Base-by-base conservation (phyloP, 116 monocot species). In the Phalaenopsis hybrid region DNA sequence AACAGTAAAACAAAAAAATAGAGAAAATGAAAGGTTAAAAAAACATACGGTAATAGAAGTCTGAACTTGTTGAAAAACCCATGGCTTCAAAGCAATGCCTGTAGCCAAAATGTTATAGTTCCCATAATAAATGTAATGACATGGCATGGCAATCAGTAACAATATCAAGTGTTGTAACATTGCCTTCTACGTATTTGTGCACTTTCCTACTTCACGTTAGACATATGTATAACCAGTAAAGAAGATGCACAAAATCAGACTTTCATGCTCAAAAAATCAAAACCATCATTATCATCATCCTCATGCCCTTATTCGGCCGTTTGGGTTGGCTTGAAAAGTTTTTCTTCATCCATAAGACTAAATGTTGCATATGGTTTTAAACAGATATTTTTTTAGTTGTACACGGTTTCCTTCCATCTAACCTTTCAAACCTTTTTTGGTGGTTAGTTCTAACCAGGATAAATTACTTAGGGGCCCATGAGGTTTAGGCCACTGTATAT, bases 81-180 rank as follows among this genome's bases (percentile, higher is more conserved):
- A 81, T 78, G 90, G 92, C 75, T 92, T 92, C 82, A 92, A 80
- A 46, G 92, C 89, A 85, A 94, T 48, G 69, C 96, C 94, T 96
- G 86, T 28, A 15, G 80, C 72, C 20, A 58, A 82, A 61, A 44
- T 46, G 78, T 59, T 18, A 61, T 57, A 6, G 28, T 59, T 48
- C 25, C 45, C 12, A 63, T 18, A n/a, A 15, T 52, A n/a, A 41
- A 72, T 0, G 25, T 31, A 21, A n/a, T 7, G 41, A 44, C 63
- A 63, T 63, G 21, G 63, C 20, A 61, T 61, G n/a, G 6, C 10
- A 33, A 50, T 80, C 48, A 49, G 48, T 5, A 16, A 46, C 49
- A 70, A 23, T 80, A 69, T 69, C 18, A 69, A 80, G 69, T 25
- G 17, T 13, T 59, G 15, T 28, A 41, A 44, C 18, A 65, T 63